Percentiles rank a stretch among this genome's conserved stretches.
Conservation (phyloP, 345 rosid genomes). For the Murraya paniculata region DNA sequence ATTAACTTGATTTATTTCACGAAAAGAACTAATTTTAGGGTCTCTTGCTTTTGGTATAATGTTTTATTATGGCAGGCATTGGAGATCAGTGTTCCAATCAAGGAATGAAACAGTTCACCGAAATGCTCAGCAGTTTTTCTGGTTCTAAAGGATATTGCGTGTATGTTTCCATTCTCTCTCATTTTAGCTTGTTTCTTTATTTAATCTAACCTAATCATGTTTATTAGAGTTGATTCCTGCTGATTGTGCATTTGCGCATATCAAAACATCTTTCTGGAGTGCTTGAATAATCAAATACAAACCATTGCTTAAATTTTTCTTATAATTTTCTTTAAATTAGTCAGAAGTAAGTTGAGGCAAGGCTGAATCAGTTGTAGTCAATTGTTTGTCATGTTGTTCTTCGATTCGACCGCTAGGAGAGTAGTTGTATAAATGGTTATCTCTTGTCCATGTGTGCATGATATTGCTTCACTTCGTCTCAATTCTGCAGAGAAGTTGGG, state of each 20-base stretch:
- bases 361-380: background rate
- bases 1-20: background rate
- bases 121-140: slow-evolving; percentile 50
- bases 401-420: background rate
- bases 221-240: background rate
- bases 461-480: slow-evolving; percentile 11
- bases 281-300: no score
- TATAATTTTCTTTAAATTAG: background rate
- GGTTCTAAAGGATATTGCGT: slow-evolving; percentile 78
- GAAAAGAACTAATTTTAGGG: background rate
- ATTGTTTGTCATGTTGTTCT: background rate
- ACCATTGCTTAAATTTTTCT: background rate
- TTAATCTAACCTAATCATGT: background rate
- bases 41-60: no score
- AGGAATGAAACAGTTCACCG: slow-evolving; percentile 64
- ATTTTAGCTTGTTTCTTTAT: background rate
- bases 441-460: background rate
- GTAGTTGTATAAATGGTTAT: background rate
- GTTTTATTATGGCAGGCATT: slow-evolving; percentile 50
- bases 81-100: slow-evolving; percentile 67
- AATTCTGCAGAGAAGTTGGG: slow-evolving; percentile 74
- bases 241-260: background rate
- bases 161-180: slow-evolving; percentile 38
- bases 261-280: background rate
- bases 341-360: background rate